phyloP scores from a whole-genome alignment of 805 yeast genomes.

The Metschnikowia colocasiae region DNA sequence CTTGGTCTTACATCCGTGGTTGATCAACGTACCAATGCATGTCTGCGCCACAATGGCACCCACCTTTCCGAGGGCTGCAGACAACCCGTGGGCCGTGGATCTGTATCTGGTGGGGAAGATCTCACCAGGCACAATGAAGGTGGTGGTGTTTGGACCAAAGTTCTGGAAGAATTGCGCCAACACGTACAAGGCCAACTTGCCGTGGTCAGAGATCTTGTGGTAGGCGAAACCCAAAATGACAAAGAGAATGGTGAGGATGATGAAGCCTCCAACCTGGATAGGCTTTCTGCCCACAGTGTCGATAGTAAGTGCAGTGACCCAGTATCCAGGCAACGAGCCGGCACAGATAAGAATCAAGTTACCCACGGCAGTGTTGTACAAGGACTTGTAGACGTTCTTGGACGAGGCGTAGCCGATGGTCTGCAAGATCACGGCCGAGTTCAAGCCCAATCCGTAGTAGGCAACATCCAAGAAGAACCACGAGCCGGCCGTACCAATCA shows the following conservation, averaged over 20 bases:
- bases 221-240: constrained; percentile 83
- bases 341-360: constrained; percentile 90
- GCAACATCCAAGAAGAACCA: constrained; percentile 93
- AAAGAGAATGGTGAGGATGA: constrained; percentile 65
- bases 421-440: constrained; percentile 72
- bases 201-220: constrained; percentile 62
- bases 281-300: constrained; percentile 84
- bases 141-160: constrained; percentile 91
- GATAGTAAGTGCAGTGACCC: constrained; percentile 76
- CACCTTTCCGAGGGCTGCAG: constrained; percentile 88
- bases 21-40: constrained; percentile 75
- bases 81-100: constrained; percentile 92
- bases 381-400: constrained; percentile 60
- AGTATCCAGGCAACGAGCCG: constrained; percentile 92
- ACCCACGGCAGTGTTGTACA: constrained; percentile 84
- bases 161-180: constrained; percentile 84
- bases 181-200: constrained; percentile 72
- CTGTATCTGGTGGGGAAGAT: constrained; percentile 91
- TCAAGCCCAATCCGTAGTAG: constrained; percentile 82
- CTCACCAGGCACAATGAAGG: constrained; percentile 90
- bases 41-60: constrained; percentile 94
- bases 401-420: constrained; percentile 82
- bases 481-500: constrained; percentile 85
- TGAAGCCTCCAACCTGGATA: constrained; percentile 73
- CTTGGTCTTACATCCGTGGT: constrained; percentile 69